Conservation (phyloP, 2,329 filamentous ascomycete species). For the Teratosphaeria destructans region DNA sequence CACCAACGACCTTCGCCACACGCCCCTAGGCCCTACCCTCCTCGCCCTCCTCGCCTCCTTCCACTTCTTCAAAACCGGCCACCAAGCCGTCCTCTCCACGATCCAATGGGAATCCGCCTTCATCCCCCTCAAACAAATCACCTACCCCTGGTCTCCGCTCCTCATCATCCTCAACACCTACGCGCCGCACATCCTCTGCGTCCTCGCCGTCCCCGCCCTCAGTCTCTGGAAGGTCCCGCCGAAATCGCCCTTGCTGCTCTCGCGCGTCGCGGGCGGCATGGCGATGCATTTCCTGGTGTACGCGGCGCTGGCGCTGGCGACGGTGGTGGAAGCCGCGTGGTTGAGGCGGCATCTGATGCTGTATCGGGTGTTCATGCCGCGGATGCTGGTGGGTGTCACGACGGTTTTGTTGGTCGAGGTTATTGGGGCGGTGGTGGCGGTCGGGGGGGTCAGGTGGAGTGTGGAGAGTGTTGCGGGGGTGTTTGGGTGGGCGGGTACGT, state of each 20-base stretch:
- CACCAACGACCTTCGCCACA: slow-evolving; percentile 50
- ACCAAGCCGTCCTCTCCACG: slow-evolving; percentile 75
- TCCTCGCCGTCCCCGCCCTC: slow-evolving; percentile 66
- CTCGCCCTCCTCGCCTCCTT: slow-evolving; percentile 84
- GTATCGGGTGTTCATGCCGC: slow-evolving; percentile 82
- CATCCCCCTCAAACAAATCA: slow-evolving; percentile 70
- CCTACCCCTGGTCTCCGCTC: slow-evolving; percentile 82
- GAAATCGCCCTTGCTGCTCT: slow-evolving; percentile 52
- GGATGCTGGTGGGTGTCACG: slow-evolving; percentile 73
- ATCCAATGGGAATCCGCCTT: slow-evolving; percentile 97
- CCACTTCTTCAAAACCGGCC: slow-evolving; percentile 95
- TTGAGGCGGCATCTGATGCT: slow-evolving; percentile 90
- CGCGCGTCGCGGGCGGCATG: slow-evolving; percentile 58
- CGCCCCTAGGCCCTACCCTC: slow-evolving; percentile 71
- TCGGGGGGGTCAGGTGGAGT: slow-evolving; percentile 66
- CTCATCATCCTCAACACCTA: slow-evolving; percentile 79
- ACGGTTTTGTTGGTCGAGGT: slow-evolving; percentile 69
- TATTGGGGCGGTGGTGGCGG: slow-evolving; percentile 57
- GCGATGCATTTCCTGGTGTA: slow-evolving; percentile 73
- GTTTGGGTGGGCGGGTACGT: slow-evolving; percentile 59
- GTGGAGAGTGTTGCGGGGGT: slow-evolving; percentile 71
- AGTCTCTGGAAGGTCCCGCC: slow-evolving; percentile 84
- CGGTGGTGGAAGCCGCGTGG: slow-evolving; percentile 82
- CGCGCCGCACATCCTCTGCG: slow-evolving; percentile 76
- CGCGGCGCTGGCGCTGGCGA: slow-evolving; percentile 71